These are phyloP conservation scores for Paecilomyces fulvus DNA, from an alignment of 2,329 filamentous ascomycete genomes.

Conservation along the genomic window DNA sequence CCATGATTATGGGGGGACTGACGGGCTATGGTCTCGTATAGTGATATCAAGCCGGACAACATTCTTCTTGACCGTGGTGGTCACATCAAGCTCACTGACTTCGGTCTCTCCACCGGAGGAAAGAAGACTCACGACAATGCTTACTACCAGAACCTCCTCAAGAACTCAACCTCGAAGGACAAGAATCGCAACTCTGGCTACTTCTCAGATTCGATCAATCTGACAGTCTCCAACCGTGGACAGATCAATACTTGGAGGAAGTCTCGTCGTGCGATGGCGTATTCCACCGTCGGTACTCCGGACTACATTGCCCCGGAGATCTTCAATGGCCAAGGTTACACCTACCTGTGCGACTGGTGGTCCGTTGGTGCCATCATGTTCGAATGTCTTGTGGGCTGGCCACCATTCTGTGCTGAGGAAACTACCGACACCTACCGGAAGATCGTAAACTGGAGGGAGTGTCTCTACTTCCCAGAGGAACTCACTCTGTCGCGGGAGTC, in stretches of 20 bases:
- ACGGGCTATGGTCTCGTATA: constrained; percentile 25
- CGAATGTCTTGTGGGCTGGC: constrained; percentile 96
- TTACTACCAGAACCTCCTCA: constrained; percentile 94
- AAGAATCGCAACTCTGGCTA: constrained; percentile 87
- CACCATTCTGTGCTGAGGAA: constrained; percentile 96
- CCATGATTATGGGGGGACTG: neutral
- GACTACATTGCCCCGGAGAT: constrained; percentile 99
- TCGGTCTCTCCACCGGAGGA: constrained; percentile 94
- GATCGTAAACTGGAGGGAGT: constrained; percentile 97
- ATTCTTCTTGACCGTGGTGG: constrained; percentile 91
- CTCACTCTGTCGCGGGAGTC: constrained; percentile 81
- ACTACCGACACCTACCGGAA: constrained; percentile 97
- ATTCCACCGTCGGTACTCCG: constrained; percentile 94
- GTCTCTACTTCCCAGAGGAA: constrained; percentile 93
- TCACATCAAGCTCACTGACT: constrained; percentile 97
- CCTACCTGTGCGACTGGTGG: constrained; percentile 98
- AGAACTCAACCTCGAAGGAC: constrained; percentile 61
- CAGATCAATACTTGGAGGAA: constrained; percentile 99
- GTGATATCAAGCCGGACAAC: constrained; percentile 99
- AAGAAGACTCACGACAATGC: constrained; percentile 97
- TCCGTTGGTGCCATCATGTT: constrained; percentile 99
- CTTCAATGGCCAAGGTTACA: constrained; percentile 92
- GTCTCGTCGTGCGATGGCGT: constrained; percentile 89
- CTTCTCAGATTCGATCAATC: constrained; percentile 85
- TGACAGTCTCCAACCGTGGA: constrained; percentile 94